Evolutionary conservation across 169 alveolate species (phyloP).

Genomic region (Eimeria tenella): DNA sequence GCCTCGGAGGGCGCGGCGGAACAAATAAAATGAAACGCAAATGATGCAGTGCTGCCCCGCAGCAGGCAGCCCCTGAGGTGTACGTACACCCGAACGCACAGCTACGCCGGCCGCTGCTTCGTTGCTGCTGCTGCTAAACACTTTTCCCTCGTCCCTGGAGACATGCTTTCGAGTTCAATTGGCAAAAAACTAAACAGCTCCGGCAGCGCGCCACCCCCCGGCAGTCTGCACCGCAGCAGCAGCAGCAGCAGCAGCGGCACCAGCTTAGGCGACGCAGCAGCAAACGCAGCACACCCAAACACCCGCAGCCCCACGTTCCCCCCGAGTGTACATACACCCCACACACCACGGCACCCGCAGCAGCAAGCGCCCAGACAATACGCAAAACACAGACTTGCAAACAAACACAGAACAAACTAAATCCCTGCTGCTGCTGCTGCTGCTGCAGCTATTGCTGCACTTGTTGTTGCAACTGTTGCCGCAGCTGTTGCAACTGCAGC

Average conservation of each 20-base stretch:
- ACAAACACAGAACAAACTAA: too few relatives aligned
- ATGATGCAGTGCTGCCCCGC: too few relatives aligned
- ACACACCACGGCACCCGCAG: background rate
- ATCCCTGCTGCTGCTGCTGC: too few relatives aligned
- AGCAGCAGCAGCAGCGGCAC: background rate
- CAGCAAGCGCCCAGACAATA: background rate
- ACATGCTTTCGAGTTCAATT: conserved; percentile 81
- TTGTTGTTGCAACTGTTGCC: background rate
- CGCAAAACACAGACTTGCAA: too few relatives aligned
- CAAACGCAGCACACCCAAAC: background rate
- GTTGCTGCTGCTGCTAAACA: conserved; percentile 27
- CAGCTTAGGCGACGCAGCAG: too few relatives aligned
- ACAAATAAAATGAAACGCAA: too few relatives aligned
- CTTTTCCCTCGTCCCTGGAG: conserved; percentile 75
- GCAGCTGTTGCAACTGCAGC: background rate
- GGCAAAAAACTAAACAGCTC: conserved; percentile 81
- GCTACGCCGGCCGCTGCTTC: background rate
- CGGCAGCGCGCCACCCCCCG: conserved; percentile 81
- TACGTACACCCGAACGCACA: background rate
- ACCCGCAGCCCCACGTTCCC: too few relatives aligned
- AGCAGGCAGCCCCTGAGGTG: too few relatives aligned
- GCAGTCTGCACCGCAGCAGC: conserved; percentile 68
- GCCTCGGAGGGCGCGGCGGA: too few relatives aligned
- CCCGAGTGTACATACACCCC: background rate
- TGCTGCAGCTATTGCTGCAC: background rate